phyloP scores from a whole-genome alignment of 257 asterid species.

The Fraxinus excelsior region DNA sequence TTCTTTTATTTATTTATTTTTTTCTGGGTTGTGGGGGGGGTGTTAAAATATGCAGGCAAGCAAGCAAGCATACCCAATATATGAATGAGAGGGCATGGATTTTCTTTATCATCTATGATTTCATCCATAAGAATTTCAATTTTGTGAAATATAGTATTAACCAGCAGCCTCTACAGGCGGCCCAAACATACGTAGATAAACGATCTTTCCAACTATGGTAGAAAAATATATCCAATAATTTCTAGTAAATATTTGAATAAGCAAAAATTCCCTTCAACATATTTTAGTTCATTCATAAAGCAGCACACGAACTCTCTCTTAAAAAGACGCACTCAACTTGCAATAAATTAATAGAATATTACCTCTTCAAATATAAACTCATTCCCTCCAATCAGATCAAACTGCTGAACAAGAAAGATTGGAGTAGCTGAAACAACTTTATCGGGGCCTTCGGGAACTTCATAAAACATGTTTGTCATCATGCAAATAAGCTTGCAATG shows the following conservation, averaged over 20 bases:
- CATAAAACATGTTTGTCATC: conserved; percentile 92
- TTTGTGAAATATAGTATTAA: neutral
- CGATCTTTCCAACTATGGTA: neutral
- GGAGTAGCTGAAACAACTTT: conserved; percentile 68
- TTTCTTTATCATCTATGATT: neutral
- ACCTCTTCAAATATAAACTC: conserved; percentile 92
- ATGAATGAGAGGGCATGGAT: neutral
- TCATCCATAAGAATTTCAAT: conserved; percentile 3
- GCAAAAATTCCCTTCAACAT: neutral
- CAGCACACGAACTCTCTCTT: conserved; percentile 15
- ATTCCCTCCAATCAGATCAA: conserved; percentile 95
- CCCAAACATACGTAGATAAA: neutral
- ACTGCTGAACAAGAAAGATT: conserved; percentile 74
- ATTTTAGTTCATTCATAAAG: conserved; percentile 8
- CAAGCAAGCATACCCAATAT: neutral
- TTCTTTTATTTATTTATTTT: neutral
- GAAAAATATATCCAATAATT: neutral
- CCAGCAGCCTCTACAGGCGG: neutral
- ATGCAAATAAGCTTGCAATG: conserved; percentile 93
- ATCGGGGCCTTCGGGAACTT: conserved; percentile 67
- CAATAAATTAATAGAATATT: conserved; percentile 30
- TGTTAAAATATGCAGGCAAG: neutral
- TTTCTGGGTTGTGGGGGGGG: neutral
- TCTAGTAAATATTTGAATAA: conserved; percentile 4
- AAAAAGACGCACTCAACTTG: conserved; percentile 17